Evolutionary conservation across 257 asterid genomes (phyloP).

Genomic region (Jasminum sambac): DNA sequence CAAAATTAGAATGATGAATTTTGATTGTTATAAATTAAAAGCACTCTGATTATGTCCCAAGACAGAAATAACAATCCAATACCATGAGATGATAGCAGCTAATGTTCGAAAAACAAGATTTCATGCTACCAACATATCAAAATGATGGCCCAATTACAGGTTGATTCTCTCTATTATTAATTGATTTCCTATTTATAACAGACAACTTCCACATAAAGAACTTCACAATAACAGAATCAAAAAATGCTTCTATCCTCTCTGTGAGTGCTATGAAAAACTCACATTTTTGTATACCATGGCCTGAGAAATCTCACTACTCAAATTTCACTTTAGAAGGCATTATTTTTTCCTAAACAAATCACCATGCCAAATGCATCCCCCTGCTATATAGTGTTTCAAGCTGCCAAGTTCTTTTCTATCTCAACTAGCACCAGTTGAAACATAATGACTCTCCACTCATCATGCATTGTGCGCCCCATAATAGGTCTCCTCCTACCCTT

Average conservation of each 20-base stretch:
- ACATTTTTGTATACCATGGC: not conserved
- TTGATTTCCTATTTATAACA: not conserved
- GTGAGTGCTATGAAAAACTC: not conserved
- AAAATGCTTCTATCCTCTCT: not conserved
- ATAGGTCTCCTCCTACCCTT: not conserved
- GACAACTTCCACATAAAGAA: not conserved
- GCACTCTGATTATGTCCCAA: not conserved
- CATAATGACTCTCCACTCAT: not conserved
- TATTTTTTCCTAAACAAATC: not conserved
- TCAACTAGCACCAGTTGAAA: not conserved
- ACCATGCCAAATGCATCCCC: not conserved
- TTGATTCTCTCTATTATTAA: not conserved
- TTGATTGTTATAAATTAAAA: not conserved
- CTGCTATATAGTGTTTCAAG: not conserved
- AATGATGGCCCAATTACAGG: not conserved
- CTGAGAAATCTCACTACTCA: not conserved
- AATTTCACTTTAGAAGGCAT: not conserved
- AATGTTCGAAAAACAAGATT: not conserved
- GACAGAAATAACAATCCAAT: not conserved
- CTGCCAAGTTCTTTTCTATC: not conserved
- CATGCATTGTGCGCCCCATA: not conserved
- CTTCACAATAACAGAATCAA: not conserved
- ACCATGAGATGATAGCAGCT: not conserved
- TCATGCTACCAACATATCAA: not conserved
- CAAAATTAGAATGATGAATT: not conserved